phyloP scores from a whole-genome alignment of 495 filamentous ascomycete genomes.

The Wilcoxina mikolae region DNA sequence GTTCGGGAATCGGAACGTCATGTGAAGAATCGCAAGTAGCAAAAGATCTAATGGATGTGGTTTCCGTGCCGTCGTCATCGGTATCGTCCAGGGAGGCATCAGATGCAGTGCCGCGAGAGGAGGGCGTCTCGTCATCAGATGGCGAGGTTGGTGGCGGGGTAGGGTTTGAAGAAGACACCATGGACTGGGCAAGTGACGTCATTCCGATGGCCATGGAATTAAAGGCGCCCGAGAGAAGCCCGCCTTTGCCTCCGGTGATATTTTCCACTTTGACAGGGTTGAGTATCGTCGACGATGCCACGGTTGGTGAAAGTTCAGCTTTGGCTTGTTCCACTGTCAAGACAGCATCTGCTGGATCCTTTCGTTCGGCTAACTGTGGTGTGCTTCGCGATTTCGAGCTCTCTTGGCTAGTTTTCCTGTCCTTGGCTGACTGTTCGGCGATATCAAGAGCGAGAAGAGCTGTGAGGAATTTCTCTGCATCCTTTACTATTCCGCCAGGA shows the following conservation, averaged over 20 bases:
- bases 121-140: conserved; percentile 6
- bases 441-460: neutral
- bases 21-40: conserved; percentile 17
- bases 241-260: neutral
- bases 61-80: conserved; percentile 6
- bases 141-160: conserved; percentile 6
- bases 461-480: conserved; percentile 66
- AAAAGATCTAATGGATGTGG: conserved; percentile 15
- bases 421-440: neutral
- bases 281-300: no score
- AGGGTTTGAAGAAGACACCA: conserved; percentile 3
- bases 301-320: neutral
- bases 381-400: neutral
- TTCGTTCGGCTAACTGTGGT: neutral
- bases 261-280: no score
- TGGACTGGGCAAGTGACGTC: conserved; percentile 12
- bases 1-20: conserved; percentile 2
- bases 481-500: conserved; percentile 62
- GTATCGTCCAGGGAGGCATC: neutral
- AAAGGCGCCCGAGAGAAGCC: neutral
- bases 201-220: conserved; percentile 10
- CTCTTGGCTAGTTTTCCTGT: neutral
- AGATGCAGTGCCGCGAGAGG: conserved; percentile 14
- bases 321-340: neutral
- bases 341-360: neutral